Evolutionary conservation across 2,329 filamentous ascomycete genomes (phyloP).

Genomic region (Diaporthe velutina): DNA sequence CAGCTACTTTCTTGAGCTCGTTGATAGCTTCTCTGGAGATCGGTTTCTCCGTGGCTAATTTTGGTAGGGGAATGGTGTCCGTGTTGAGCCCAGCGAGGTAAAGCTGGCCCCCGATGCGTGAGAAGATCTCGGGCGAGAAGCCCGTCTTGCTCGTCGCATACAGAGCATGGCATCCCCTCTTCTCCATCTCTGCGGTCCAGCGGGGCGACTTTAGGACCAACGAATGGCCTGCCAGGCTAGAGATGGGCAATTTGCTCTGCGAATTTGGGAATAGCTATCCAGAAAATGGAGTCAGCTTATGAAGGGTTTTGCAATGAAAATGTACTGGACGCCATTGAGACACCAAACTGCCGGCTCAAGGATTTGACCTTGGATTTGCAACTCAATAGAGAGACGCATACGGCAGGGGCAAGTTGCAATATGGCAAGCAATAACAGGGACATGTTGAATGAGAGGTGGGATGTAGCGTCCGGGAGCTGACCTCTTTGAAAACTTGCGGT

Average conservation of each 20-base stretch:
- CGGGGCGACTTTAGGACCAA: conserved; percentile 74
- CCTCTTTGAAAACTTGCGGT: conserved; percentile 68
- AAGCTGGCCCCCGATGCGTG: conserved; percentile 74
- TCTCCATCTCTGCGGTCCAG: conserved; percentile 60
- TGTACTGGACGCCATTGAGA: background rate
- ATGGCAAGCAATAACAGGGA: background rate
- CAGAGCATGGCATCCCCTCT: conserved; percentile 72
- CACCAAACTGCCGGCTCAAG: background rate
- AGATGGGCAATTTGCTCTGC: conserved; percentile 65
- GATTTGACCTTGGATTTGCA: background rate
- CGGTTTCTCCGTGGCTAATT: conserved; percentile 61
- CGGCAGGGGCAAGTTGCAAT: background rate
- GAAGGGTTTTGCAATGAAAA: background rate
- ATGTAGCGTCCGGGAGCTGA: background rate
- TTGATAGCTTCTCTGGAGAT: conserved; percentile 62
- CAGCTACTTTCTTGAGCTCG: conserved; percentile 62
- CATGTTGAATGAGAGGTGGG: background rate
- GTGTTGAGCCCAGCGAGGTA: conserved; percentile 82
- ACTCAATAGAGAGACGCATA: background rate
- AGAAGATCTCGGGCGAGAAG: conserved; percentile 80
- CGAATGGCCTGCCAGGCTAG: conserved; percentile 78
- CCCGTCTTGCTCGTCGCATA: conserved; percentile 71
- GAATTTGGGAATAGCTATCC: conserved; percentile 70
- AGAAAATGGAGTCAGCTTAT: background rate
- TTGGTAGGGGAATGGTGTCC: conserved; percentile 69